A percentile compares a stretch with the other conserved stretches of the same genome.
phyloP scores from a whole-genome alignment of 2,329 filamentous ascomycete species.

The Stagonosporopsis cucurbitacearum region DNA sequence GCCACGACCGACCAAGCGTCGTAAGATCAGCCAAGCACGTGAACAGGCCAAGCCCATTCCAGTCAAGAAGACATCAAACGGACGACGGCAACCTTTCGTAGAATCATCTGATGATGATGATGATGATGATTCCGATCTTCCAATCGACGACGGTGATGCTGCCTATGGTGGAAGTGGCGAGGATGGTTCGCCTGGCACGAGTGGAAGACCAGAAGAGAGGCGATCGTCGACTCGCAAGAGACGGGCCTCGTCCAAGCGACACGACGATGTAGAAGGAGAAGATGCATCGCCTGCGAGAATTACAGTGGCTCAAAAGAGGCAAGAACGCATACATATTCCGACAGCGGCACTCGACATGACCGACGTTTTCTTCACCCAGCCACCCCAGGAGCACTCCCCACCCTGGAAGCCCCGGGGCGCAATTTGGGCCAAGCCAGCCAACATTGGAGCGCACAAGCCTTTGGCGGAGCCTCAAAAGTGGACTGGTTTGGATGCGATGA shows the following conservation, averaged over 20 bases:
- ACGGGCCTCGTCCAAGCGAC: slow-evolving; percentile 15
- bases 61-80: slow-evolving; percentile 23
- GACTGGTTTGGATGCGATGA: slow-evolving; percentile 28
- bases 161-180: slow-evolving; percentile 16
- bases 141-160: slow-evolving; percentile 17
- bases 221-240: slow-evolving; percentile 24
- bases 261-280: slow-evolving; percentile 19
- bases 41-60: slow-evolving; percentile 32
- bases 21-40: slow-evolving; percentile 38
- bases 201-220: slow-evolving; percentile 12
- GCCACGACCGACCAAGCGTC: slow-evolving; percentile 47
- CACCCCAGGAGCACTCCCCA: slow-evolving; percentile 50
- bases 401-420: slow-evolving; percentile 55
- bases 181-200: slow-evolving; percentile 16
- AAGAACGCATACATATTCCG: slow-evolving; percentile 54
- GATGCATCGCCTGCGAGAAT: slow-evolving; percentile 31
- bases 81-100: slow-evolving; percentile 31
- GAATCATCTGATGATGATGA: slow-evolving; percentile 38
- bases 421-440: slow-evolving; percentile 54
- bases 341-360: slow-evolving; percentile 49
- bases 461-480: slow-evolving; percentile 21
- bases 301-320: slow-evolving; percentile 43
- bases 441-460: slow-evolving; percentile 36
- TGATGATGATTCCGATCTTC: slow-evolving; percentile 27
- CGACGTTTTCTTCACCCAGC: slow-evolving; percentile 54